Percentiles rank a stretch among this genome's conserved stretches.
Conservation (phyloP, 768 basidiomycete species). For the Amanita pseudoporphyria region DNA sequence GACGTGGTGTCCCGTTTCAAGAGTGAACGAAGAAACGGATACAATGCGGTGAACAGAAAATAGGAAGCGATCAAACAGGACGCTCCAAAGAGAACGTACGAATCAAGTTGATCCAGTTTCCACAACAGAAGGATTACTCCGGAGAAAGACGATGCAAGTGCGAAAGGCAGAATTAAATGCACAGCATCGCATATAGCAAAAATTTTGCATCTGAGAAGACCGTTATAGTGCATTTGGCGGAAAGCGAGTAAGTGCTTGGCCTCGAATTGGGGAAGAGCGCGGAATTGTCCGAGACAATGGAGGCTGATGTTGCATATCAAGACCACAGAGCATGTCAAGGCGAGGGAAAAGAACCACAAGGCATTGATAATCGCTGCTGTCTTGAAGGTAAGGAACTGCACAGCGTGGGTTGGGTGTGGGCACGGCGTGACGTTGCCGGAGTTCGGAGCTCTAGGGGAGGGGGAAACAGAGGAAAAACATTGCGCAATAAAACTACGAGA, state of each 20-base stretch:
- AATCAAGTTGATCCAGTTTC: not conserved
- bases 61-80: not conserved
- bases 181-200: not conserved
- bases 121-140: not conserved
- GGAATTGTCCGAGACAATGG: not conserved
- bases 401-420: too few relatives aligned
- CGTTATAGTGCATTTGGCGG: slow-evolving; percentile 1
- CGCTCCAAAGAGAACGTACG: not conserved
- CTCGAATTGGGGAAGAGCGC: not conserved
- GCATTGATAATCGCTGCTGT: not conserved
- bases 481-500: not conserved
- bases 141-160: not conserved
- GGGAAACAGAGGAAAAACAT: not conserved
- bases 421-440: not conserved
- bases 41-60: not conserved
- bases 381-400: not conserved
- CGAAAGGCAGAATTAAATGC: not conserved
- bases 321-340: not conserved
- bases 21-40: not conserved
- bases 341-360: not conserved
- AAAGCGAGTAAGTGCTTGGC: slow-evolving; percentile 8
- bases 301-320: not conserved
- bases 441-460: not conserved
- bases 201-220: not conserved
- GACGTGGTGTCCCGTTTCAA: not conserved